phyloP scores from a whole-genome alignment of 1,284 basidiomycete species.

The Irpex sp. region DNA sequence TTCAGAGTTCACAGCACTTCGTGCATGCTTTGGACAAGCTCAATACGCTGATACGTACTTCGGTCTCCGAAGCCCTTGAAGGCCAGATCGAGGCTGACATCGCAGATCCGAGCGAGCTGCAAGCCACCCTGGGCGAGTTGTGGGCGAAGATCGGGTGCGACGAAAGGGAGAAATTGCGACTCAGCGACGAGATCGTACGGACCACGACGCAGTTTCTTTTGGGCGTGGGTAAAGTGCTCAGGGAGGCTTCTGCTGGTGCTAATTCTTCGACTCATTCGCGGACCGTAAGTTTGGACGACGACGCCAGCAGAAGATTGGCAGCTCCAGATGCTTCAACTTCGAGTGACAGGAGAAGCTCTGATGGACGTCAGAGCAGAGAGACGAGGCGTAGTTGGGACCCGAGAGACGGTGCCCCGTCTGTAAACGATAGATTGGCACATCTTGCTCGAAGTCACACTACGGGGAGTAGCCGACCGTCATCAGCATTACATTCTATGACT shows the following conservation, averaged over 20 bases:
- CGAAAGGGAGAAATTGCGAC: slow-evolving; percentile 62
- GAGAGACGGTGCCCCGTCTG: slow-evolving; percentile 17
- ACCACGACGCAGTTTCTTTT: slow-evolving; percentile 70
- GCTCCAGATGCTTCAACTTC: slow-evolving; percentile 19
- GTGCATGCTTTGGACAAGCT: slow-evolving; percentile 61
- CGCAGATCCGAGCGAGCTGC: slow-evolving; percentile 32
- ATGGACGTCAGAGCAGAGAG: slow-evolving; percentile 52
- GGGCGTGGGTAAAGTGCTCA: slow-evolving; percentile 64
- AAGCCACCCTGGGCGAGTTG: slow-evolving; percentile 45
- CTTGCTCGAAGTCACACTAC: slow-evolving; percentile 18
- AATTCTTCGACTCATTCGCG: slow-evolving; percentile 37
- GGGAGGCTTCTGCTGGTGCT: slow-evolving; percentile 41
- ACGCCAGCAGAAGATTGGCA: slow-evolving; percentile 26
- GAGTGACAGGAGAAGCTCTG: slow-evolving; percentile 29
- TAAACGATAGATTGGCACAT: slow-evolving; percentile 22
- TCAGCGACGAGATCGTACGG: slow-evolving; percentile 73
- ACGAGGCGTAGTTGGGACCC: slow-evolving; percentile 57
- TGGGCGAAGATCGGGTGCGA: slow-evolving; percentile 69
- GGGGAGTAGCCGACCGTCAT: slow-evolving; percentile 22
- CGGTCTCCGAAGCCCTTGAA: slow-evolving; percentile 57
- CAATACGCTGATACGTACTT: slow-evolving; percentile 53
- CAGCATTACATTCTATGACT: slow-evolving; percentile 19
- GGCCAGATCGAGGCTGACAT: slow-evolving; percentile 73
- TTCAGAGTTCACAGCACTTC: slow-evolving; percentile 57
- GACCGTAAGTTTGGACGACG: slow-evolving; percentile 48